Base-by-base conservation (phyloP, 139 green algal species). In the Closterium sp. region DNA sequence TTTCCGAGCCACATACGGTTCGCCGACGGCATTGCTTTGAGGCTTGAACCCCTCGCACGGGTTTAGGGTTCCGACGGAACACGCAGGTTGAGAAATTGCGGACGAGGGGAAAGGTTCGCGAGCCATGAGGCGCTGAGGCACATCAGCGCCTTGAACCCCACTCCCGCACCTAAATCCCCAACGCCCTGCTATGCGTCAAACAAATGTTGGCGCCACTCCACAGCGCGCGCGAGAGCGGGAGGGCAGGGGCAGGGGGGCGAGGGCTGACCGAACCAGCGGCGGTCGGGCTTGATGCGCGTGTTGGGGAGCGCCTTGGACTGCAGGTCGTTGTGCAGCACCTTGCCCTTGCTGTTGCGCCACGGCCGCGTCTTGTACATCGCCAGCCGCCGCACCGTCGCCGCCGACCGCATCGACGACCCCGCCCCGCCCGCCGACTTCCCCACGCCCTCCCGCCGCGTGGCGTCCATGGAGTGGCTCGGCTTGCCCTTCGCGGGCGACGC, bases 291-390 rank as follows among this genome's bases (percentile, higher is more conserved):
- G 90, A 99, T 99, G 69, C 98, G 95, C 25, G 97, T 99, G 85
- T 90, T 97, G n/a, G 98, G 98, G 66, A 99, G 94, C 2, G 98
- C 98, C 91, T 97, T 98, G 43, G 95, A 98, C 94, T 99, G 98
- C 43, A 98, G 94, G 16, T 98, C 96, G 94, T 98, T 92, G 89
- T 96, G 95, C 19, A 99, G 92, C 30, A 99, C 84, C 23, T 96
- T 96, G 6, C 98, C 98, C 16, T 98, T 97, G 90, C 96, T 98
- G 95, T 99, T 97, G 1, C 98, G 92, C 35, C 96, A 93, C 0
- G 98, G 94, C 28, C 94, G 95, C 25, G 94, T 97, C 76, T 97
- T 98, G 96, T 99, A 99, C 98, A 99, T 99, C 8, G 97, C 96
- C 84, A 99, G 97, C 12, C 94, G 93, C 36, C 93, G 83, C 34